Evolutionary conservation across 768 basidiomycete genomes (phyloP).

Genomic region (Gymnopilus dilepis): DNA sequence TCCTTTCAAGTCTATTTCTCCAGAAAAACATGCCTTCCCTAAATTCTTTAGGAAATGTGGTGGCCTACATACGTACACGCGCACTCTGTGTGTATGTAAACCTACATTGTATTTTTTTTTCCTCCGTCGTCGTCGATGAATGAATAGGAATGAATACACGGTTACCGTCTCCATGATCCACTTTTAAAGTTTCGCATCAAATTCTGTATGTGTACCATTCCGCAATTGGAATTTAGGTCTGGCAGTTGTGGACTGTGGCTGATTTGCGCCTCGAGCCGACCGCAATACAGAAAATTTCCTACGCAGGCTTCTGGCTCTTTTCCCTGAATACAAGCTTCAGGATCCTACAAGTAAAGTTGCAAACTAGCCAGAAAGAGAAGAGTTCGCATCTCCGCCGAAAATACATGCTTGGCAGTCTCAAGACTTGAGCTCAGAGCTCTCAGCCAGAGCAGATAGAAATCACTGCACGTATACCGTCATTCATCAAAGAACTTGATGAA

Average conservation of each 20-base stretch:
- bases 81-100: neutral
- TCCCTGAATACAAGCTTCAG: too few relatives aligned
- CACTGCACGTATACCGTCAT: neutral
- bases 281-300: too few relatives aligned
- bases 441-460: neutral
- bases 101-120: too few relatives aligned
- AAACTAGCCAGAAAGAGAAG: too few relatives aligned
- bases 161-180: constrained; percentile 17
- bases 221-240: constrained; percentile 5
- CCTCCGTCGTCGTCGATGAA: neutral
- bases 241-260: neutral
- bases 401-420: too few relatives aligned
- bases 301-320: too few relatives aligned
- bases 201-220: constrained; percentile 10
- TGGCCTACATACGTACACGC: too few relatives aligned
- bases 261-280: neutral
- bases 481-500: neutral
- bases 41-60: too few relatives aligned
- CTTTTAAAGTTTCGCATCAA: constrained; percentile 6
- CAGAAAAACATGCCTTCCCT: neutral
- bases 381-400: too few relatives aligned
- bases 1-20: neutral
- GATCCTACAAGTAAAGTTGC: too few relatives aligned
- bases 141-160: constrained; percentile 1
- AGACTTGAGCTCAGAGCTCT: too few relatives aligned